phyloP scores from a whole-genome alignment of 2,329 filamentous ascomycete genomes.

The Seiridium cupressi region DNA sequence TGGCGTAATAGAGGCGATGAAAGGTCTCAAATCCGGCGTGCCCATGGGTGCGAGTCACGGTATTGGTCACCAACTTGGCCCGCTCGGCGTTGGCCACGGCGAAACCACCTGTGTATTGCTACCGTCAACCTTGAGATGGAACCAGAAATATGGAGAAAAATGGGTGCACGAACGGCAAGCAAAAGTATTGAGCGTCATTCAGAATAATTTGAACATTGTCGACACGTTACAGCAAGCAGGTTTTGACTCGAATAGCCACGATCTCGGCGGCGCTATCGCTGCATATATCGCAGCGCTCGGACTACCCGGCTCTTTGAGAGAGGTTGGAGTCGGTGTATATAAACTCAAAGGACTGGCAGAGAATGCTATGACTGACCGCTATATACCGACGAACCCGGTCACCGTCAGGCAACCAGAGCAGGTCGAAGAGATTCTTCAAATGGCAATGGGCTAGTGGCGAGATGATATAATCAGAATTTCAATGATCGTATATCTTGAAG shows the following conservation, averaged over 20 bases:
- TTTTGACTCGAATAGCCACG: background rate
- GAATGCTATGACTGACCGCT: background rate
- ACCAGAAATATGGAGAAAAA: background rate
- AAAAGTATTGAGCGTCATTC: background rate
- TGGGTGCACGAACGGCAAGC: background rate
- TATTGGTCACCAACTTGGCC: constrained; percentile 1
- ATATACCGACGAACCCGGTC: background rate
- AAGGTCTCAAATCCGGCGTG: background rate
- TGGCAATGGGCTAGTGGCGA: background rate
- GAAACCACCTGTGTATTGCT: background rate
- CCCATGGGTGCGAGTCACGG: background rate
- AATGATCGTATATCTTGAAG: no score
- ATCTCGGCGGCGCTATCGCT: background rate
- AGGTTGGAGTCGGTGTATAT: background rate
- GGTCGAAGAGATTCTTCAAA: background rate
- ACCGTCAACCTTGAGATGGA: background rate
- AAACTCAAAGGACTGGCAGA: background rate
- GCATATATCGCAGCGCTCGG: background rate
- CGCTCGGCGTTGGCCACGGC: background rate
- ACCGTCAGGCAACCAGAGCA: background rate
- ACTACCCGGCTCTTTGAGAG: background rate
- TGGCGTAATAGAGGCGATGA: background rate
- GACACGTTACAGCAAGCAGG: background rate
- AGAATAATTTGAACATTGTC: background rate
- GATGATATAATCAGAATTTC: no score